Evolutionary conservation across 1,139 yeast genomes (phyloP).

Genomic region (Yamadazyma diospyri): DNA sequence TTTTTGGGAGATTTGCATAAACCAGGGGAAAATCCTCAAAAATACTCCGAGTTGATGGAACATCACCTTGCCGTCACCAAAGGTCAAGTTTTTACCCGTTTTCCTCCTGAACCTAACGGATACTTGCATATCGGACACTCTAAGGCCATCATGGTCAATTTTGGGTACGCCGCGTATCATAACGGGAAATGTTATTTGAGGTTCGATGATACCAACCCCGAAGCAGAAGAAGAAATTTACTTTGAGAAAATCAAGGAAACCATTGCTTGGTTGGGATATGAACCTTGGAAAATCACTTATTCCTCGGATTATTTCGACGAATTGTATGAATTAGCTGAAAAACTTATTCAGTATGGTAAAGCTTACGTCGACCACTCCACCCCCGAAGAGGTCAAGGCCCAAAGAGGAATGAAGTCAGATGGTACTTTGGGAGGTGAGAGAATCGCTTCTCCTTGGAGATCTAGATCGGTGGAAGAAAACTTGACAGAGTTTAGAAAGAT

Average conservation of each 20-base stretch:
- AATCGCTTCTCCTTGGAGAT: constrained; percentile 74
- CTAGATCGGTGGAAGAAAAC: constrained; percentile 66
- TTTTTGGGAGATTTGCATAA: constrained; percentile 93
- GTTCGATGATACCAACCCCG: constrained; percentile 97
- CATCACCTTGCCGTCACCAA: constrained; percentile 74
- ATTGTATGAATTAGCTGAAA: constrained; percentile 83
- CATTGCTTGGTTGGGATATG: constrained; percentile 90
- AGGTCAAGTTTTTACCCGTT: constrained; percentile 86
- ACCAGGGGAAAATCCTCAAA: constrained; percentile 93
- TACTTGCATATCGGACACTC: constrained; percentile 96
- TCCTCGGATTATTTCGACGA: constrained; percentile 93
- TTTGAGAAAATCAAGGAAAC: constrained; percentile 80
- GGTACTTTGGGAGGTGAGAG: constrained; percentile 94
- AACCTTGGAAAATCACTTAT: constrained; percentile 90
- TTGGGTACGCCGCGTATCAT: constrained; percentile 86
- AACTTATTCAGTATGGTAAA: constrained; percentile 60
- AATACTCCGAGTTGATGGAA: constrained; percentile 75
- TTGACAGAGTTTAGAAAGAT: constrained; percentile 79
- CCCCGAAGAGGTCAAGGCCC: constrained; percentile 82
- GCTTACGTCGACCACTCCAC: constrained; percentile 96
- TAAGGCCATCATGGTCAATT: constrained; percentile 95
- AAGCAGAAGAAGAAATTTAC: constrained; percentile 93
- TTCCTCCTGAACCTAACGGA: constrained; percentile 99
- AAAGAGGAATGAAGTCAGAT: constrained; percentile 87
- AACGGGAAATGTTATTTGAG: constrained; percentile 87